These are phyloP conservation scores for Debaryomyces hansenii DNA, from an alignment of 805 yeast species.

Conservation along the genomic window DNA sequence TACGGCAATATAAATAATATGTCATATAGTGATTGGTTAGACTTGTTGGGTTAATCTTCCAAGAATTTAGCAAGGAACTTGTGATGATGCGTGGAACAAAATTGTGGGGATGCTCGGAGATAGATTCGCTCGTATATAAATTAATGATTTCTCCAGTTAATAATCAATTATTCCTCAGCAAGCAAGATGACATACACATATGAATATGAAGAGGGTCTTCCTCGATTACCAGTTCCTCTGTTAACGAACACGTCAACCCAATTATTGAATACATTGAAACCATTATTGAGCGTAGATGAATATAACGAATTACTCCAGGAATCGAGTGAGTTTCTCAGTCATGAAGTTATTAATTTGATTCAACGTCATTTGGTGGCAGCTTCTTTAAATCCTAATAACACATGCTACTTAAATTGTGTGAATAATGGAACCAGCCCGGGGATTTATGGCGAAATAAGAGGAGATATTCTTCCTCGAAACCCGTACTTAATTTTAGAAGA, in stretches of 20 bases:
- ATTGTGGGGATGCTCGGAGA: neutral
- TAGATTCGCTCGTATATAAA: neutral
- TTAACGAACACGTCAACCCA: conserved; percentile 51
- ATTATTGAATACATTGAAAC: conserved; percentile 56
- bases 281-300: conserved; percentile 56
- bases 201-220: conserved; percentile 44
- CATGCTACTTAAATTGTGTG: conserved; percentile 56
- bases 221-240: conserved; percentile 64
- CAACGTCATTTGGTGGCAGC: conserved; percentile 56
- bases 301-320: conserved; percentile 43
- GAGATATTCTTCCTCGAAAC: conserved; percentile 71
- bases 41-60: no score
- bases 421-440: conserved; percentile 53
- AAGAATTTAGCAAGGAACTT: no score
- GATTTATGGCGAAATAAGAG: conserved; percentile 61
- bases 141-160: no score
- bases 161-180: no score
- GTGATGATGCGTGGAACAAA: no score
- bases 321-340: conserved; percentile 45
- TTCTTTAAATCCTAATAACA: conserved; percentile 37
- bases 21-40: no score
- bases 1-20: no score
- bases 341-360: conserved; percentile 41
- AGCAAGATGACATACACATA: conserved; percentile 25
- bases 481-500: conserved; percentile 75